phyloP scores from a whole-genome alignment of 306 rosid genomes.

The Citrullus colocynthis region DNA sequence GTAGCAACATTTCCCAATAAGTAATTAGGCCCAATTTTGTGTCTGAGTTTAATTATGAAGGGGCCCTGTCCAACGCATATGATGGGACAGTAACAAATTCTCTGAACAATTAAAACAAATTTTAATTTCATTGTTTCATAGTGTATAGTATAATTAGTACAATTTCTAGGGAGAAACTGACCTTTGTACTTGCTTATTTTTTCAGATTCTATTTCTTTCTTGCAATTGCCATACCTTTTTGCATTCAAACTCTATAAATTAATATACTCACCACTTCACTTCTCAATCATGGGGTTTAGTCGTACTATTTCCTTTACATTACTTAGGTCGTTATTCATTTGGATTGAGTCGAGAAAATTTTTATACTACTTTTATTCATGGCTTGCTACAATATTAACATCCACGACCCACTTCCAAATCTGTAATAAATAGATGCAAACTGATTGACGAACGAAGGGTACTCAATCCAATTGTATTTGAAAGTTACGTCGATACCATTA shows the following conservation, averaged over 20 bases:
- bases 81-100: neutral
- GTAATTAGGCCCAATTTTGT: neutral
- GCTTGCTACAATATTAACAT: too few species aligned
- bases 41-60: neutral
- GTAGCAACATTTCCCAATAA: neutral
- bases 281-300: neutral
- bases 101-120: too few species aligned
- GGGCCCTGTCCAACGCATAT: neutral
- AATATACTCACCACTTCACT: neutral
- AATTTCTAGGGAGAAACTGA: neutral
- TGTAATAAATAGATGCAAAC: too few species aligned
- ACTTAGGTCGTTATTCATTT: too few species aligned
- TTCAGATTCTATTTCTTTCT: neutral
- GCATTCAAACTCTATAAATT: neutral
- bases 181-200: neutral
- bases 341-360: too few species aligned
- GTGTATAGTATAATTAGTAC: too few species aligned
- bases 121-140: neutral
- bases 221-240: neutral
- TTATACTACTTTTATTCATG: too few species aligned
- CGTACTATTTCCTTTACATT: neutral
- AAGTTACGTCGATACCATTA: too few species aligned
- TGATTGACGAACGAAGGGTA: too few species aligned
- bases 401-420: too few species aligned
- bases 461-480: too few species aligned